Percentiles rank a stretch among this genome's conserved stretches.
Evolutionary conservation across 768 basidiomycete genomes (phyloP).

Genomic region (Russula sp.): DNA sequence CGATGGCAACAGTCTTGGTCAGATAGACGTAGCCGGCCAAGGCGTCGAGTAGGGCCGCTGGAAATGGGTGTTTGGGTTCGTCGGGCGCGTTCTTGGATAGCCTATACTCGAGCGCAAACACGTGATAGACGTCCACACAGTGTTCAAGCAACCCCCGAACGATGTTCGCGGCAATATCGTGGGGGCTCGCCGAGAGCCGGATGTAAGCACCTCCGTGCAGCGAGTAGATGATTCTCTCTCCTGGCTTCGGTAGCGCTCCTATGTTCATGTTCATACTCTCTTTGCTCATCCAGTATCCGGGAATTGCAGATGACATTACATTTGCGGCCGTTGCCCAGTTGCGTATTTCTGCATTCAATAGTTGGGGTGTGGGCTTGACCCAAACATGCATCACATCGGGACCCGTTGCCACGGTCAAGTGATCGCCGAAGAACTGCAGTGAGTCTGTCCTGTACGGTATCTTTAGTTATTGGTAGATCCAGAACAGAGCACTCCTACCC

Average conservation of each 20-base stretch:
- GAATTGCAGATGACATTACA: constrained; percentile 12
- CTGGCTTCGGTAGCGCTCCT: constrained; percentile 35
- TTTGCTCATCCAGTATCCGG: constrained; percentile 19
- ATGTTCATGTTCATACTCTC: neutral
- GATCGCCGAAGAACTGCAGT: constrained; percentile 11
- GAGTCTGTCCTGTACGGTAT: constrained; percentile 1
- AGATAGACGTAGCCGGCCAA: constrained; percentile 70
- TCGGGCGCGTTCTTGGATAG: constrained; percentile 42
- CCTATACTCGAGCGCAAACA: constrained; percentile 66
- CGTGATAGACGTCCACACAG: constrained; percentile 36
- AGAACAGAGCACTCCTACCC: neutral
- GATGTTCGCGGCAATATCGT: constrained; percentile 34
- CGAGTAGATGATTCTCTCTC: constrained; percentile 51
- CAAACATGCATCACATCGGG: constrained; percentile 19
- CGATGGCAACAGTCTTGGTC: constrained; percentile 46
- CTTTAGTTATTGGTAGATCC: neutral
- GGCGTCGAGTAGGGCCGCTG: constrained; percentile 66
- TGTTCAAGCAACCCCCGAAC: constrained; percentile 29
- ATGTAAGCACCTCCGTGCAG: constrained; percentile 62
- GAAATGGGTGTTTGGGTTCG: constrained; percentile 51
- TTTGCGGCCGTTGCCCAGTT: constrained; percentile 6
- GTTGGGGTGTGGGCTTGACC: constrained; percentile 19
- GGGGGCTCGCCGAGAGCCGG: constrained; percentile 50
- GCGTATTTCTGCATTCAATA: constrained; percentile 14
- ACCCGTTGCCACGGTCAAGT: constrained; percentile 10